Base-by-base conservation (phyloP, 768 basidiomycete species). In the Amanita polypyramis region DNA sequence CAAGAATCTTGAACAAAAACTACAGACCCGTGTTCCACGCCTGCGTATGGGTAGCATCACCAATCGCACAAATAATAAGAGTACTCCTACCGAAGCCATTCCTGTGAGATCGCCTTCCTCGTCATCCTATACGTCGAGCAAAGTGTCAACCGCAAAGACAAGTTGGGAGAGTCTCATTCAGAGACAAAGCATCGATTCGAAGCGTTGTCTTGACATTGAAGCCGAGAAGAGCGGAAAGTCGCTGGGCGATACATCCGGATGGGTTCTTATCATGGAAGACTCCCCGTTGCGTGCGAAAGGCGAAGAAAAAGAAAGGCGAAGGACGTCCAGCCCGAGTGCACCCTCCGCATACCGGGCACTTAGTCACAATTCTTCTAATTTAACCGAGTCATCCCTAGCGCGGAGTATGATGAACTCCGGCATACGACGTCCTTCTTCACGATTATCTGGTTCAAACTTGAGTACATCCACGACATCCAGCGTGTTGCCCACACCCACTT, bases 201-300 rank as follows among this genome's bases (percentile, higher is more conserved):
- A 69, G 43, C 67, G 63, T 14, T 73, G 73, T 51, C 65, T 63
- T 40, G 75, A 77, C 38, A 66, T 62, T 52, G 70, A 68, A 36
- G 61, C 65, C 5, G 70, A 70, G 46, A 75, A 72, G 52, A 65
- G 58, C 50, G 75, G 70, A 55, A 75, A 70, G 34, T 67, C 62
- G 27, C 23, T 49, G 19, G 76, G 73, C 17, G 85, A 87, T 56
- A 67, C 80, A 9, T 77, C 85, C 32, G 87, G 87, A 47, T 91
- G 87, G 87, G 87, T 91, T 35, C 75, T 91, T 32, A 86, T 91
- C 43, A 88, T 89, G 86, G 88, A 90, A 54, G 88, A 89, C 58
- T 82, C 83, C 2, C 83, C 86, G 19, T 80, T 80, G 12, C 84
- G 82, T 17, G 69, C 68, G 25, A 83, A 78, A 60, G 69, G 74